Conservation (phyloP, 495 filamentous ascomycete species). For the Cairneyella variabilis region DNA sequence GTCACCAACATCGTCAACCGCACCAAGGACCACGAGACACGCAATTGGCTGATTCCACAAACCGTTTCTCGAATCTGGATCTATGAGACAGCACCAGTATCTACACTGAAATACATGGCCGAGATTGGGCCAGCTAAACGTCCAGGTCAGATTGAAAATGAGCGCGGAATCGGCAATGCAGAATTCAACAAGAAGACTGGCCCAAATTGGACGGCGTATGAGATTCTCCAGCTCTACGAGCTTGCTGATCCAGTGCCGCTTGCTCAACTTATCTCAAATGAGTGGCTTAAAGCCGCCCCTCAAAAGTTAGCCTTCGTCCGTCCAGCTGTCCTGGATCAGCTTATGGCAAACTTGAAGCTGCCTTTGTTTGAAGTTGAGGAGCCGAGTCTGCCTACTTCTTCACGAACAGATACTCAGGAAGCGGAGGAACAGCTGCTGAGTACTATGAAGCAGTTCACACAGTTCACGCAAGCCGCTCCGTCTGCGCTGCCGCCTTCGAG, state of each 20-base stretch:
- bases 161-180: slow-evolving; percentile 38
- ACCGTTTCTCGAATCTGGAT: slow-evolving; percentile 45
- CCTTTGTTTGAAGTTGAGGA: slow-evolving; percentile 9
- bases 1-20: slow-evolving; percentile 37
- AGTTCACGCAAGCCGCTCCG: not conserved
- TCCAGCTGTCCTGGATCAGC: slow-evolving; percentile 41
- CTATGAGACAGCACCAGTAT: slow-evolving; percentile 34
- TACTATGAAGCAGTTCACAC: slow-evolving; percentile 41
- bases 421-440: slow-evolving; percentile 41
- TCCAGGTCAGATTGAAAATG: slow-evolving; percentile 37
- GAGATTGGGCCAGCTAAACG: slow-evolving; percentile 33
- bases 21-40: slow-evolving; percentile 40
- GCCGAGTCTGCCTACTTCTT: slow-evolving; percentile 23
- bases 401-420: slow-evolving; percentile 37
- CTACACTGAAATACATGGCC: slow-evolving; percentile 48
- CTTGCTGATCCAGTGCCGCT: slow-evolving; percentile 46
- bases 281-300: slow-evolving; percentile 36
- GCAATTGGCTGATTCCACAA: slow-evolving; percentile 38
- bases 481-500: not conserved
- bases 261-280: slow-evolving; percentile 37
- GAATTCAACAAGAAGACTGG: slow-evolving; percentile 40
- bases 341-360: slow-evolving; percentile 34
- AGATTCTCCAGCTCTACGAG: slow-evolving; percentile 47
- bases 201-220: slow-evolving; percentile 35
- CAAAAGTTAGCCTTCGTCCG: slow-evolving; percentile 37